Conservation (phyloP, 768 basidiomycete genomes). For the Cystobasidium ongulense region DNA sequence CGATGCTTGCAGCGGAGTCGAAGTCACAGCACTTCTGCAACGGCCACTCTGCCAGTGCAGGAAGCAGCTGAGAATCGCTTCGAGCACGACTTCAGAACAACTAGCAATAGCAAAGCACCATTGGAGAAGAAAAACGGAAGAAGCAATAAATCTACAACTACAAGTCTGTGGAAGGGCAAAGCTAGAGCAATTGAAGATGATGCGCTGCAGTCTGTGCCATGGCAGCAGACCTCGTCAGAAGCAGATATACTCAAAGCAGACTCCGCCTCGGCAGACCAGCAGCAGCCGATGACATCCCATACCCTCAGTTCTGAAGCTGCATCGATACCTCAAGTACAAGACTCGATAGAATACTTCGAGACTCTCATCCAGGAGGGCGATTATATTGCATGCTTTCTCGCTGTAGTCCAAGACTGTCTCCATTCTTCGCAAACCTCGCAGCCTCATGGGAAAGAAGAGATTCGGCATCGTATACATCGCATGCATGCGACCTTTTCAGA, state of each 20-base stretch:
- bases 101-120: neutral
- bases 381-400: neutral
- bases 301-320: neutral
- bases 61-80: neutral
- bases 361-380: neutral
- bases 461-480: neutral
- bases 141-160: neutral
- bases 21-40: neutral
- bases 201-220: neutral
- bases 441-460: neutral
- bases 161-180: slow-evolving; percentile 26
- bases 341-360: neutral
- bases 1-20: neutral
- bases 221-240: neutral
- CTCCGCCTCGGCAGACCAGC: neutral
- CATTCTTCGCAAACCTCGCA: neutral
- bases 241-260: neutral
- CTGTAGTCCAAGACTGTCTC: neutral
- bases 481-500: neutral
- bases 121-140: neutral
- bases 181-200: slow-evolving; percentile 8
- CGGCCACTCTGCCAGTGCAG: neutral
- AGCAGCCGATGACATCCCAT: neutral
- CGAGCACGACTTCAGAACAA: neutral
- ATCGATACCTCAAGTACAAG: neutral